Percentiles rank a stretch among this genome's conserved stretches.
phyloP scores from a whole-genome alignment of 164 flowering plant species.

The Santalum album region DNA sequence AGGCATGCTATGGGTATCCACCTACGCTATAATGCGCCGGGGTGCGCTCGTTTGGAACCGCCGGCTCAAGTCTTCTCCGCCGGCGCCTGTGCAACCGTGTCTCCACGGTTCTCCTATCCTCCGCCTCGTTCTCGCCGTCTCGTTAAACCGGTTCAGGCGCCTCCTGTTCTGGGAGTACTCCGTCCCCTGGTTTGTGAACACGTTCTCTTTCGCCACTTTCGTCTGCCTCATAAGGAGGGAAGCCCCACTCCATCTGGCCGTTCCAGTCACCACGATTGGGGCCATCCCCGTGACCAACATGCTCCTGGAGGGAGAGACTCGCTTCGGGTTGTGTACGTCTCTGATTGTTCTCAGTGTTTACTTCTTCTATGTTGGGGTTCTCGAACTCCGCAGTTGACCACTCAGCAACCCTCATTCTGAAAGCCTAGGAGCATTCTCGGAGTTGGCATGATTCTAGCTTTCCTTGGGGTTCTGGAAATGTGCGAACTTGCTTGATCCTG shows the following conservation, averaged over 20 bases:
- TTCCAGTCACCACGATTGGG: conserved; percentile 88
- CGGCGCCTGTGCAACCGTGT: no score
- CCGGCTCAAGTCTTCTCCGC: conserved; percentile 23
- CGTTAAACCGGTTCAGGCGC: conserved; percentile 45
- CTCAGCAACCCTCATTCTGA: no score
- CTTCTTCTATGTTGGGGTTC: conserved; percentile 39
- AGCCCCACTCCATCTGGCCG: conserved; percentile 80
- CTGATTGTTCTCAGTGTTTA: conserved; percentile 72
- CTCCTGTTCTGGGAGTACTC: conserved; percentile 75
- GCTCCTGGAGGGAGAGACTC: conserved; percentile 69
- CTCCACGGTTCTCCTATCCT: conserved; percentile 16
- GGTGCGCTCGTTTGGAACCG: conserved; percentile 84
- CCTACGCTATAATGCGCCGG: conserved; percentile 83
- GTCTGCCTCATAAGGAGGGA: conserved; percentile 56
- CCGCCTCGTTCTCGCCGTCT: conserved; percentile 16
- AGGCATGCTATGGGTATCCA: conserved; percentile 88
- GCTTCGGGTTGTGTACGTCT: conserved; percentile 49
- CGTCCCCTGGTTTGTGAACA: conserved; percentile 62
- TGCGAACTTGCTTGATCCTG: no score
- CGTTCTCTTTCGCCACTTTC: conserved; percentile 85
- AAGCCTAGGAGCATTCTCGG: neutral
- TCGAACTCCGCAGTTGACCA: neutral
- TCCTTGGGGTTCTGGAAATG: neutral
- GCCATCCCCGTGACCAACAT: conserved; percentile 72
- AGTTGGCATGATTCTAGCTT: no score